Evolutionary conservation across 2,329 filamentous ascomycete genomes (phyloP), one percentile per base, ranked within the genome.

Genomic region (Exophiala calicioides): DNA sequence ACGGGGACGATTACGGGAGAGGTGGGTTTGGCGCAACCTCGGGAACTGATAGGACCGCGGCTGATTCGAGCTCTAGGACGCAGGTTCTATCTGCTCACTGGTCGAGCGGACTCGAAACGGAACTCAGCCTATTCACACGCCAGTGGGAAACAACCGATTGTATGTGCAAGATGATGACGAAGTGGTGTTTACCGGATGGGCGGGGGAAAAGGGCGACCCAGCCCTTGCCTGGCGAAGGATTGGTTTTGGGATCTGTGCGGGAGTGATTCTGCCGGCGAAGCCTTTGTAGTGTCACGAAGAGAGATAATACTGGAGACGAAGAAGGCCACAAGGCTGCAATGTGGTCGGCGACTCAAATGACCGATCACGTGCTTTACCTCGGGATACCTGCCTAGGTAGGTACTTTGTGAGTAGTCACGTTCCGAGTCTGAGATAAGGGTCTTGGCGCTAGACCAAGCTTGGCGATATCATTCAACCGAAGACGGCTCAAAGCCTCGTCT

Each of bases 101-200:
- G 40, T 35, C 23, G 40, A 44, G 16, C 40, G 31, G 15, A 44
- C 40, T 35, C 31, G 23, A 27, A 44, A 44, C 29, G 40, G 40
- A 5, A 36, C 40, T 18, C 20, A 44, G 9, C 8, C 15, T 10
- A 30, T 44, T 13, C 4, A 36, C 3, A 36, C 40, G n/a, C 40
- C 40, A 12, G 31, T 15, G 13, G 40, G 31, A 13, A 44, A 44
- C 31, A 44, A 29, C 16, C 13, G 40, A 35, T 23, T 26, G 3
- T 44, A 36, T 44, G 40, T 44, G 24, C 40, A 29, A 35, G 40
- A 44, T 16, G 31, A 32, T 9, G 40, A 44, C 31, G 32, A 36
- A 18, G 30, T 44, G n/a, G 16, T 19, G n/a, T 44, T 44, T 29
- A 44, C 40, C 4, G 40, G 30, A 7, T 36, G 40, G 40, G 40